These are phyloP conservation scores for Coffea humblotiana DNA, from an alignment of 305 asterid genomes.

Conservation along the genomic window DNA sequence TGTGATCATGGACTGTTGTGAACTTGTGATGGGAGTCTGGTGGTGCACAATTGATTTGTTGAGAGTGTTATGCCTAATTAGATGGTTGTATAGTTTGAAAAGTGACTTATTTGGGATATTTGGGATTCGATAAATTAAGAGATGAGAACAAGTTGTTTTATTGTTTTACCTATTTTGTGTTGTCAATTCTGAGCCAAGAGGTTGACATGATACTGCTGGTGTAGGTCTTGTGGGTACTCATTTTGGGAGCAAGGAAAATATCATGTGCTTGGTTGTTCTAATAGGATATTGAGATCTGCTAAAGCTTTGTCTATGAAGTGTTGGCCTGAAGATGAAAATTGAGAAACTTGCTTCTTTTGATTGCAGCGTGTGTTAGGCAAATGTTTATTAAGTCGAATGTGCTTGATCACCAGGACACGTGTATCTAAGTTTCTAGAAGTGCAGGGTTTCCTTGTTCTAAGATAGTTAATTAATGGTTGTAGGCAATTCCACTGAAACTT, in stretches of 20 bases:
- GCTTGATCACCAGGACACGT: background rate
- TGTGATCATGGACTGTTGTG: background rate
- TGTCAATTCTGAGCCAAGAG: slow-evolving; percentile 2
- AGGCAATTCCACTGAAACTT: background rate
- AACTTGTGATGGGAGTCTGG: background rate
- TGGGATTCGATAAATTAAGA: background rate
- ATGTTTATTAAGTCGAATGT: no score
- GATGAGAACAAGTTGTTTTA: background rate
- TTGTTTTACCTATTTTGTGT: background rate
- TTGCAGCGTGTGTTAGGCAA: no score
- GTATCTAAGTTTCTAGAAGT: no score
- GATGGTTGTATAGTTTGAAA: background rate
- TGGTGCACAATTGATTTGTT: background rate
- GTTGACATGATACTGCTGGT: background rate
- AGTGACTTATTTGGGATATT: background rate
- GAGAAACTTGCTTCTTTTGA: background rate
- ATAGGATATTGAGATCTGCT: background rate
- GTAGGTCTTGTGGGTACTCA: background rate
- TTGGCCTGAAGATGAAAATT: background rate
- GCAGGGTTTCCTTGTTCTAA: background rate
- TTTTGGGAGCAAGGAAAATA: background rate
- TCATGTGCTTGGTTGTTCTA: background rate
- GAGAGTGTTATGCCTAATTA: no score
- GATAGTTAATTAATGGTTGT: background rate
- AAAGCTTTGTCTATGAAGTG: background rate